Evolutionary conservation across 1,284 basidiomycete genomes (phyloP).

Genomic region (Heterobasidion irregulare): DNA sequence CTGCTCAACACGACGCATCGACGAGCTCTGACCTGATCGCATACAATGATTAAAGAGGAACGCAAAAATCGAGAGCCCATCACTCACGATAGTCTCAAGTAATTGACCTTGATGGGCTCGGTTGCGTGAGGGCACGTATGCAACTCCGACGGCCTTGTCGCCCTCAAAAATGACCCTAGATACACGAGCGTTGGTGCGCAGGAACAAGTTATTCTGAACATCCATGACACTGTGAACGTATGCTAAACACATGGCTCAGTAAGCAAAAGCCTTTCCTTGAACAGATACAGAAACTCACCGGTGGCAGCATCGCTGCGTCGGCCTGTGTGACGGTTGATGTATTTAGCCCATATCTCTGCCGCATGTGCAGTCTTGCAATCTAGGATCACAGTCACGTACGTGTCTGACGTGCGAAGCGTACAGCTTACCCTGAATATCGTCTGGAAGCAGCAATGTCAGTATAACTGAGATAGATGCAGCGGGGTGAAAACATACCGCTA

Average conservation of each 20-base stretch:
- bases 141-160: conserved; percentile 62
- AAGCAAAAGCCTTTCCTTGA: too few relatives aligned
- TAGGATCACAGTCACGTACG: conserved; percentile 9
- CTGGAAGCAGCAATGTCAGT: conserved; percentile 20
- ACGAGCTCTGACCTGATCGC: conserved; percentile 35
- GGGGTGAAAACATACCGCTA: conserved; percentile 37
- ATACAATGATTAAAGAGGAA: not conserved
- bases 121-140: conserved; percentile 58
- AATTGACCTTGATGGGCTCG: conserved; percentile 43
- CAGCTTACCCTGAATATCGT: conserved; percentile 51
- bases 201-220: conserved; percentile 51
- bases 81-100: conserved; percentile 46
- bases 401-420: too few relatives aligned
- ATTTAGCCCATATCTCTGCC: conserved; percentile 70
- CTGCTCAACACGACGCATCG: conserved; percentile 58
- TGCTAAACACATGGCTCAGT: conserved; percentile 22
- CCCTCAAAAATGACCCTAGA: conserved; percentile 68
- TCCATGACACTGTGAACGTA: conserved; percentile 72
- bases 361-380: conserved; percentile 56
- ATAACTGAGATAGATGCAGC: not conserved
- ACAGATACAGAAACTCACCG: conserved; percentile 26
- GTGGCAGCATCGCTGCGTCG: conserved; percentile 65
- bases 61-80: not conserved
- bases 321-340: conserved; percentile 67
- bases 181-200: conserved; percentile 55